Percentiles rank a stretch among this genome's conserved stretches.
phyloP scores from a whole-genome alignment of 352 stramenopile genomes.

The Pythium sukuiense region DNA sequence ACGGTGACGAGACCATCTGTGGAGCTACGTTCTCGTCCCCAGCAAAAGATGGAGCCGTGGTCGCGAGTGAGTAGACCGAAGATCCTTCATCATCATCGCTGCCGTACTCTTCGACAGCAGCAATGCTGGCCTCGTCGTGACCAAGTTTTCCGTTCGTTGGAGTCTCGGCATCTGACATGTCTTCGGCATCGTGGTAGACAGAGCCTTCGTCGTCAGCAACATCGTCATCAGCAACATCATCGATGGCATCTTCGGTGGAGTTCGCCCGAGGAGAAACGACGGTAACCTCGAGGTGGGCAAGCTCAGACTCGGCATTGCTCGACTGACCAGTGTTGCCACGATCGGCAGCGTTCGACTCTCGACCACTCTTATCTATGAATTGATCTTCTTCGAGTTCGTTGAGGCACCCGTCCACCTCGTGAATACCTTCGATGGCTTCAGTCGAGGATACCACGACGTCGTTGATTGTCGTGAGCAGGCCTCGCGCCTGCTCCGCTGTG shows the following conservation, averaged over 20 bases:
- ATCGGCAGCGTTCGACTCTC: too few species aligned
- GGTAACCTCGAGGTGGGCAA: background rate
- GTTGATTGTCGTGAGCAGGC: background rate
- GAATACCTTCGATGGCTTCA: background rate
- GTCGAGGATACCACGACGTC: background rate
- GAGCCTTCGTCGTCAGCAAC: background rate
- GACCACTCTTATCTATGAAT: background rate
- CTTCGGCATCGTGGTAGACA: background rate
- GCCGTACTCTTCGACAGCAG: background rate
- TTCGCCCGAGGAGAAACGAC: background rate
- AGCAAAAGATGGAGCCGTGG: background rate
- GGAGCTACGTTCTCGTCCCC: background rate
- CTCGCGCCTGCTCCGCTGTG: background rate
- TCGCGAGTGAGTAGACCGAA: background rate
- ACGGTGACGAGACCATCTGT: background rate
- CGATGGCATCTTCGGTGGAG: background rate
- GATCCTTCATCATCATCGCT: background rate
- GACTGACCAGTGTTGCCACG: too few species aligned
- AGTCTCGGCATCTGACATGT: background rate
- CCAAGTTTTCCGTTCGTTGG: background rate
- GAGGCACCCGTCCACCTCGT: background rate
- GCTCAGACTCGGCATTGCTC: too few species aligned
- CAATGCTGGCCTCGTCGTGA: background rate
- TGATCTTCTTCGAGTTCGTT: background rate
- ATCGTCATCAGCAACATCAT: background rate